Percentiles rank a stretch among this genome's conserved stretches.
Evolutionary conservation across 2,329 filamentous ascomycete species (phyloP).

Genomic region (Ceratocystis destructans): DNA sequence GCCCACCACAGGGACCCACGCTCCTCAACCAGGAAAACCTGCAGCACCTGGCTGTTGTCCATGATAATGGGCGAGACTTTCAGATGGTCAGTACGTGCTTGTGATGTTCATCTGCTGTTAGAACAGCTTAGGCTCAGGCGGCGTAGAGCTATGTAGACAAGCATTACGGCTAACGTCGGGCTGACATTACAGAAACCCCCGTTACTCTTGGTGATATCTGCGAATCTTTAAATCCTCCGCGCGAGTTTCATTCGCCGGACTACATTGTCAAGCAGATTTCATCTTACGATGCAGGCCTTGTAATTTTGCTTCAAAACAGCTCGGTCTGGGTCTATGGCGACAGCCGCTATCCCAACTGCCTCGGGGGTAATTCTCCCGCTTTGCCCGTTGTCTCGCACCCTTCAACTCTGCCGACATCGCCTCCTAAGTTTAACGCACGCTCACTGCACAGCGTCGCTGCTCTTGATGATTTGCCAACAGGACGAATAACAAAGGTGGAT

Average conservation of each 20-base stretch:
- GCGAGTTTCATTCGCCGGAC: neutral
- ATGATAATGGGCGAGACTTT: neutral
- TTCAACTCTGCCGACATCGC: neutral
- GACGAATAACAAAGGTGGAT: slow-evolving; percentile 38
- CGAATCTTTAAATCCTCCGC: neutral
- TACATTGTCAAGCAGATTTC: slow-evolving; percentile 30
- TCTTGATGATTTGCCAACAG: slow-evolving; percentile 38
- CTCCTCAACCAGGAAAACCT: neutral
- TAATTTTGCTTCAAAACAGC: slow-evolving; percentile 32
- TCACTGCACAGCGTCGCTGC: neutral
- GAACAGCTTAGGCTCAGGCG: neutral
- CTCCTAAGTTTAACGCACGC: neutral
- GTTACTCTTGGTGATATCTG: neutral
- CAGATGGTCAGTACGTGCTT: neutral
- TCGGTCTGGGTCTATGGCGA: slow-evolving; percentile 44
- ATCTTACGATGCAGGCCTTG: slow-evolving; percentile 38
- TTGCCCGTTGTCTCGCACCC: neutral
- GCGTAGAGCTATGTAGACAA: neutral
- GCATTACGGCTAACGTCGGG: neutral
- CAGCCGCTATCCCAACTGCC: slow-evolving; percentile 40
- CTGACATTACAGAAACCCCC: neutral
- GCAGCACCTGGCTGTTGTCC: neutral
- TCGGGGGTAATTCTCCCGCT: slow-evolving; percentile 28
- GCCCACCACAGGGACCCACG: slow-evolving; percentile 4
- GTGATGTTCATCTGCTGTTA: neutral